Conservation (phyloP, 2,329 filamentous ascomycete genomes). For the Fusarium cyanostomum region DNA sequence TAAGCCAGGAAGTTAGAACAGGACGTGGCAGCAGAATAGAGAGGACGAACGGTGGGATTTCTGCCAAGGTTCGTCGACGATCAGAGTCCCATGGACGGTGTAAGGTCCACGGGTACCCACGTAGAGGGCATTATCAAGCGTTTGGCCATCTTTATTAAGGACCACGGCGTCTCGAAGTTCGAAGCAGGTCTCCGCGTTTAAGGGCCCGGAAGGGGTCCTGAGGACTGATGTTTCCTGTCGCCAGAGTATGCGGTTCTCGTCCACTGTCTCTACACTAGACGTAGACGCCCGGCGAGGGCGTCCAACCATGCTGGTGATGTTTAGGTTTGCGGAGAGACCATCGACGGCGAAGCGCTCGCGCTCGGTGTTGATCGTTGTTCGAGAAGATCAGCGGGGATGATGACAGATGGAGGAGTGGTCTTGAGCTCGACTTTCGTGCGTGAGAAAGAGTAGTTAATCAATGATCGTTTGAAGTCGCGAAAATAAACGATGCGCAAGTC, state of each 20-base stretch:
- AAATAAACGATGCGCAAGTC: too few relatives aligned
- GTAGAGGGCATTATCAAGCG: constrained; percentile 68
- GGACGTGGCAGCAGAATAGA: not conserved
- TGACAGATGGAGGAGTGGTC: not conserved
- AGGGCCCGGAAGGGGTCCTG: constrained; percentile 37
- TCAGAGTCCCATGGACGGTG: constrained; percentile 67
- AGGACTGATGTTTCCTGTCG: constrained; percentile 49
- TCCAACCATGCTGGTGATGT: constrained; percentile 51
- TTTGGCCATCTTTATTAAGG: constrained; percentile 61
- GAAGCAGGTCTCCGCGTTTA: constrained; percentile 67
- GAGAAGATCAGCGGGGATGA: not conserved
- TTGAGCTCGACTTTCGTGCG: not conserved
- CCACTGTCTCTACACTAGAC: constrained; percentile 56
- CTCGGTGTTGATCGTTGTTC: constrained; percentile 2
- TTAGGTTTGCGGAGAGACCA: constrained; percentile 20
- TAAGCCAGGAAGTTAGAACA: constrained; percentile 32
- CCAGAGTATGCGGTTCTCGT: constrained; percentile 50
- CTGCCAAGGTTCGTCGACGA: constrained; percentile 57
- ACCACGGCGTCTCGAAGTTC: constrained; percentile 69
- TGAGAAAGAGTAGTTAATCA: not conserved
- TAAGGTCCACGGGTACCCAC: constrained; percentile 69
- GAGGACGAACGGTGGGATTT: constrained; percentile 49
- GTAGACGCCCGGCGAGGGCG: constrained; percentile 55
- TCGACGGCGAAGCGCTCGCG: constrained; percentile 6
- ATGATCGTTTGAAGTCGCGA: not conserved